Evolutionary conservation across 2,329 filamentous ascomycete species (phyloP), one percentile per base, ranked within the genome.

Genomic region (Fusarium phyllophilum): DNA sequence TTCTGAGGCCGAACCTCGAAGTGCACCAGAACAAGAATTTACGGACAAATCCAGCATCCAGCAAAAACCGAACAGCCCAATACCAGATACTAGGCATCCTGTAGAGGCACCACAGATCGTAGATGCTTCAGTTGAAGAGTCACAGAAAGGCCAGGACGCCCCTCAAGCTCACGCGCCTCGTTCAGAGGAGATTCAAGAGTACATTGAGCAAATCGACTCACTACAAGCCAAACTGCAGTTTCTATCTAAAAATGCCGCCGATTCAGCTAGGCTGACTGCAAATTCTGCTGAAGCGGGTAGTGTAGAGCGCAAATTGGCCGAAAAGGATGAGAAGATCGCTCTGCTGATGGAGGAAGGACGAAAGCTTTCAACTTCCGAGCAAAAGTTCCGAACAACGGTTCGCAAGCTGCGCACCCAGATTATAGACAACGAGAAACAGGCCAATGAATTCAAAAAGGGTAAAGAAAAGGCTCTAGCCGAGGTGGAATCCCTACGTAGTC

Each of bases 281-380:
- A 84, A 87, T n/a, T 84, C 87, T 31, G 90, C 92, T 2, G 84
- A 89, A 5, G 80, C 89, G 1, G 92, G 92, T 11, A 93, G 91
- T 63, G 65, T 86, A 4, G 93, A 97, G 74, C 94, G 92, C 81
- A 95, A 93, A 79, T 82, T 98, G 20, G 93, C 94, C 3, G 95
- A 97, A 78, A 97, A 95, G 79, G 95, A 98, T 77, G 92, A 96
- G 77, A 94, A 94, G 80, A 97, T 98, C 77, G 94, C 95, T 6
- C 85, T 95, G 52, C 85, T 99, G 18, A 93, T 99, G 87, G 92
- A 97, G 76, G 96, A 99, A 84, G 96, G 97, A 1, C 93, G 96
- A 77, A 95, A 93, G 75, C 87, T 98, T 14, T 95, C 94, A 4
- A 93, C 92, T 76, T 93, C 90, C 1, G 96, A 99, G 81, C 89